These are phyloP conservation scores for Tinospora cordifolia DNA, from an alignment of 164 flowering plant genomes.

Conservation along the genomic window DNA sequence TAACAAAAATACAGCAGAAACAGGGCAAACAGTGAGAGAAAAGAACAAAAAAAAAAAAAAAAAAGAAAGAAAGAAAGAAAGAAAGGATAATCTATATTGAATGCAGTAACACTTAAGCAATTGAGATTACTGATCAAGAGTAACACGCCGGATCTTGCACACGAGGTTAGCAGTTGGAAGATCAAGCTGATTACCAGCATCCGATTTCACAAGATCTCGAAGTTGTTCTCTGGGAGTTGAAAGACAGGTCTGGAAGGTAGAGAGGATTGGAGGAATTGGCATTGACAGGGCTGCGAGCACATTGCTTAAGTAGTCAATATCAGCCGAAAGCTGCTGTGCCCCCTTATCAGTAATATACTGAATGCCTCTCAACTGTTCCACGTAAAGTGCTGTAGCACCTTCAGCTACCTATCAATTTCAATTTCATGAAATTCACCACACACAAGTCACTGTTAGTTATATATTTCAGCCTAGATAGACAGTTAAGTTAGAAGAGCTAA, in stretches of 20 bases:
- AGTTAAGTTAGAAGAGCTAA: too few species aligned
- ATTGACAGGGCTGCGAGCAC: constrained; percentile 91
- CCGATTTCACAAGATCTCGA: constrained; percentile 65
- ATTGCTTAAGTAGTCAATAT: constrained; percentile 89
- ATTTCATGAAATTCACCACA: too few species aligned
- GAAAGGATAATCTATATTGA: too few species aligned
- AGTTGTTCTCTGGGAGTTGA: constrained; percentile 80
- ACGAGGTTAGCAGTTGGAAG: constrained; percentile 77
- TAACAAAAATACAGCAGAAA: too few species aligned
- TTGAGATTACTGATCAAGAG: constrained; percentile 36
- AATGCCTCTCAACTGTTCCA: constrained; percentile 88
- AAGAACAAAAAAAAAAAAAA: too few species aligned
- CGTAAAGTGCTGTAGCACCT: constrained; percentile 88
- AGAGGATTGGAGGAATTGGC: constrained; percentile 69
- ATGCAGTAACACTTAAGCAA: background rate
- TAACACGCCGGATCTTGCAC: constrained; percentile 77
- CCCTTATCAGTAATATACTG: constrained; percentile 85
- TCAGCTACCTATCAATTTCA: constrained; percentile 68
- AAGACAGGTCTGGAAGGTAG: constrained; percentile 79
- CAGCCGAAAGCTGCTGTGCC: constrained; percentile 83
- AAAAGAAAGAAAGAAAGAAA: too few species aligned
- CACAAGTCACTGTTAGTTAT: too few species aligned
- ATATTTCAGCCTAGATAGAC: too few species aligned
- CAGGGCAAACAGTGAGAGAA: too few species aligned
- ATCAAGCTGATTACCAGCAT: constrained; percentile 64